These are phyloP conservation scores for Xylaria sp. DNA, from an alignment of 2,329 filamentous ascomycete genomes.

Conservation along the genomic window DNA sequence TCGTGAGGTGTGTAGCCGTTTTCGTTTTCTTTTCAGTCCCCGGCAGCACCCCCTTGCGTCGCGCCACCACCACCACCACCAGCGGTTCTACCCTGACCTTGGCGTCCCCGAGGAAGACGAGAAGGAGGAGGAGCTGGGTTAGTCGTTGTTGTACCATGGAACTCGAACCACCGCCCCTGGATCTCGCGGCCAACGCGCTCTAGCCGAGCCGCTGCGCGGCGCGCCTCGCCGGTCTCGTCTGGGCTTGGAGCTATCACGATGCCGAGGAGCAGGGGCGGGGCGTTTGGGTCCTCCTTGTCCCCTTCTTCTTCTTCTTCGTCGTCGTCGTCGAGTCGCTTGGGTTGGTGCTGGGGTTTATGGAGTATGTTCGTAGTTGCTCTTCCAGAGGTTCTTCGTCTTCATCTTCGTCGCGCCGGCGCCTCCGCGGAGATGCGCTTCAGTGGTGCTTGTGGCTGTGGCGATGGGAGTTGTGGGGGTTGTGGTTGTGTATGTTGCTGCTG, in stretches of 20 bases:
- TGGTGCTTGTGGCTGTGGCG: not conserved
- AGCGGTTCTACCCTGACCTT: no score
- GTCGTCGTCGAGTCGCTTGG: not conserved
- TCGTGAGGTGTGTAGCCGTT: no score
- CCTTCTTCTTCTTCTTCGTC: constrained; percentile 28
- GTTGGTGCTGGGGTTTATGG: no score
- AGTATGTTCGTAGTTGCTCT: not conserved
- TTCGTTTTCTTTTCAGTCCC: not conserved
- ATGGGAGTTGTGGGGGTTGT: no score
- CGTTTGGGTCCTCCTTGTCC: constrained; percentile 35
- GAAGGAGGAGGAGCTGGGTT: not conserved
- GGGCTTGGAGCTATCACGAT: constrained; percentile 58
- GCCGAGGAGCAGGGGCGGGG: constrained; percentile 59
- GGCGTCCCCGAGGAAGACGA: no score
- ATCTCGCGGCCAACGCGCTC: constrained; percentile 62
- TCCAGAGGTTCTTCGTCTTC: not conserved
- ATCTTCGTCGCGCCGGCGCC: not conserved
- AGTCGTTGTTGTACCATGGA: constrained; percentile 30
- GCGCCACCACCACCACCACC: no score
- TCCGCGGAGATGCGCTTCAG: constrained; percentile 11
- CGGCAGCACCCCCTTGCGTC: not conserved
- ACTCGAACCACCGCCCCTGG: constrained; percentile 57
- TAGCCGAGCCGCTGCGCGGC: constrained; percentile 57
- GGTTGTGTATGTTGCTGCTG: no score
- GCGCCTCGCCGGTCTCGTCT: constrained; percentile 56